Evolutionary conservation across 73 alveolate genomes (phyloP).

Genomic region (Uronychia setigera): DNA sequence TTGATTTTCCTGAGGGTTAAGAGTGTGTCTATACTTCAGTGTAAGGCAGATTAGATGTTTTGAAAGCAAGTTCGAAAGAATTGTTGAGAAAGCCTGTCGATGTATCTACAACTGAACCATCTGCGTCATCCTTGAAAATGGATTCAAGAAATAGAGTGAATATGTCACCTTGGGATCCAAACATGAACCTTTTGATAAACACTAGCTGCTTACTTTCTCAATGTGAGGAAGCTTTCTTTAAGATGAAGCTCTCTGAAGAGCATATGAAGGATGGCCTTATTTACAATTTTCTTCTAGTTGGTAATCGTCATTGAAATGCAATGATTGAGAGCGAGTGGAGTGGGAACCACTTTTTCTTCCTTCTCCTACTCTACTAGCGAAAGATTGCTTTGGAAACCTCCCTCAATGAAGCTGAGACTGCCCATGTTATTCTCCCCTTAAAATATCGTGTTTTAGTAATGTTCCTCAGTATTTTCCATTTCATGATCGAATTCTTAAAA

Average conservation of each 20-base stretch:
- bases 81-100: slow-evolving; percentile 23
- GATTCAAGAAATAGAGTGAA: slow-evolving; percentile 14
- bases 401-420: slow-evolving; percentile 2
- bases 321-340: slow-evolving; percentile 8
- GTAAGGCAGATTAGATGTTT: slow-evolving; percentile 2
- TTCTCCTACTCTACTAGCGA: neutral
- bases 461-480: neutral
- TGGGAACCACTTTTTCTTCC: slow-evolving; percentile 9
- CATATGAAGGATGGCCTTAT: slow-evolving; percentile 44
- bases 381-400: neutral
- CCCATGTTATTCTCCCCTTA: neutral
- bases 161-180: slow-evolving; percentile 50
- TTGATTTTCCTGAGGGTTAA: neutral
- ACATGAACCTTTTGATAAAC: slow-evolving; percentile 1
- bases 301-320: neutral
- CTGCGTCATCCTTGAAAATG: slow-evolving; percentile 33
- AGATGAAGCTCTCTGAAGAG: slow-evolving; percentile 44
- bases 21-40: slow-evolving; percentile 3
- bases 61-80: slow-evolving; percentile 35
- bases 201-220: slow-evolving; percentile 6
- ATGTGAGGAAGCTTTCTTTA: slow-evolving; percentile 15
- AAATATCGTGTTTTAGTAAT: neutral
- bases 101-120: slow-evolving; percentile 30
- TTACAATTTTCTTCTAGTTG: slow-evolving; percentile 22
- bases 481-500: neutral